phyloP scores from a whole-genome alignment of 768 basidiomycete species.

The Strobilomyces echinocephalus region DNA sequence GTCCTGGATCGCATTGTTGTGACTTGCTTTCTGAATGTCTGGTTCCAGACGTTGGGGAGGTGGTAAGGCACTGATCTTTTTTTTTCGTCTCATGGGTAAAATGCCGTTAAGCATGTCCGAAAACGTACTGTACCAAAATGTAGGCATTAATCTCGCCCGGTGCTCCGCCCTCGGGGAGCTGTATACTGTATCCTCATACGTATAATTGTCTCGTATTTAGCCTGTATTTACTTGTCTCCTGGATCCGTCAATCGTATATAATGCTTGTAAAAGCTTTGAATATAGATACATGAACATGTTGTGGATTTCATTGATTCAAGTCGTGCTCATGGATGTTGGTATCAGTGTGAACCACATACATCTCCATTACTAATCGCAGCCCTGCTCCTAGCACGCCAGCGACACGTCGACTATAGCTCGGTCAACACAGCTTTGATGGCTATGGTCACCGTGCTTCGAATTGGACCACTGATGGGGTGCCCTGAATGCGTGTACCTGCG shows the following conservation, averaged over 20 bases:
- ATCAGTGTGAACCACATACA: background rate
- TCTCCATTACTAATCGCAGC: background rate
- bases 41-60: slow-evolving; percentile 40
- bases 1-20: slow-evolving; percentile 50
- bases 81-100: background rate
- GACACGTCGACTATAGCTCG: background rate
- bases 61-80: slow-evolving; percentile 33
- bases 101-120: background rate
- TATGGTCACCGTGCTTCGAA: slow-evolving; percentile 29
- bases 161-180: background rate
- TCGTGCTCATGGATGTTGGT: background rate
- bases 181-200: slow-evolving; percentile 10
- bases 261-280: background rate
- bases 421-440: too few species aligned
- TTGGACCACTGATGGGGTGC: slow-evolving; percentile 26
- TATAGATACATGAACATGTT: background rate
- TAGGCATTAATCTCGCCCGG: background rate
- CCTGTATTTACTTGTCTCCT: slow-evolving; percentile 8
- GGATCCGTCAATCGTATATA: slow-evolving; percentile 1
- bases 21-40: slow-evolving; percentile 50
- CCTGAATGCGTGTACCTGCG: background rate
- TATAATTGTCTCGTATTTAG: slow-evolving; percentile 20
- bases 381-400: background rate
- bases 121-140: slow-evolving; percentile 10
- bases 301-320: background rate